Evolutionary conservation across 2,329 filamentous ascomycete genomes (phyloP).

Genomic region (Ramichloridium luteum): DNA sequence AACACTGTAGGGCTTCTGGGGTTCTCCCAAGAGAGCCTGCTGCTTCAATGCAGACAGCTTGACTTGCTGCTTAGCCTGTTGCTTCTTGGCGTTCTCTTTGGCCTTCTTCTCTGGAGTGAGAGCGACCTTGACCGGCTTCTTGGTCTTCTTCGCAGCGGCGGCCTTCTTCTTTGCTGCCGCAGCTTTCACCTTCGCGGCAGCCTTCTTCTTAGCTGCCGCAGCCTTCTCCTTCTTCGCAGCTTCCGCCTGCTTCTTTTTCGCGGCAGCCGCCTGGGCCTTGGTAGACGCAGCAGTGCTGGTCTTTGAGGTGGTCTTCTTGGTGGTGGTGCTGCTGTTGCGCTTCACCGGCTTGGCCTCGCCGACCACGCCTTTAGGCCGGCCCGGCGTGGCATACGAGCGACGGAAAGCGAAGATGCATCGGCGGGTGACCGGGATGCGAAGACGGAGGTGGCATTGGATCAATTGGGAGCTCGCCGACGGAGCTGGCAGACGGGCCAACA

Average conservation of each 20-base stretch:
- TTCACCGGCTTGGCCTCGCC: conserved; percentile 22
- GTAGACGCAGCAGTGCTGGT: conserved; percentile 11
- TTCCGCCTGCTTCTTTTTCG: conserved; percentile 12
- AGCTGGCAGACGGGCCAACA: conserved; percentile 1
- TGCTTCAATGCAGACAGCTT: conserved; percentile 5
- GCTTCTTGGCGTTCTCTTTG: conserved; percentile 6
- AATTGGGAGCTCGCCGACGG: not conserved
- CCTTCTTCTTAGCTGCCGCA: conserved; percentile 3
- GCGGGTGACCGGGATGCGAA: conserved; percentile 2
- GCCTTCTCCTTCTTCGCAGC: conserved; percentile 6
- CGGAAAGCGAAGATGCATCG: conserved; percentile 8
- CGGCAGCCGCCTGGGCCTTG: conserved; percentile 14
- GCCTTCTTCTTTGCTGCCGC: conserved; percentile 4
- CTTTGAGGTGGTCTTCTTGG: conserved; percentile 16
- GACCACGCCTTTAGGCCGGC: conserved; percentile 22
- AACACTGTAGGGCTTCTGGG: too few relatives aligned
- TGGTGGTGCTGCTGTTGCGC: conserved; percentile 11
- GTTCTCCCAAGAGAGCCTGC: not conserved
- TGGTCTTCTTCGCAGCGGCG: too few relatives aligned
- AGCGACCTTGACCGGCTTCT: conserved; percentile 11
- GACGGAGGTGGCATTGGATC: conserved; percentile 2
- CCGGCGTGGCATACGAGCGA: conserved; percentile 19
- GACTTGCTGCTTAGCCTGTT: conserved; percentile 6
- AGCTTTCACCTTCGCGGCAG: conserved; percentile 1
- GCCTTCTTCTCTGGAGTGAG: conserved; percentile 14